These are phyloP conservation scores for Neurospora tetrasperma DNA, from an alignment of 495 filamentous ascomycete species.

Conservation along the genomic window DNA sequence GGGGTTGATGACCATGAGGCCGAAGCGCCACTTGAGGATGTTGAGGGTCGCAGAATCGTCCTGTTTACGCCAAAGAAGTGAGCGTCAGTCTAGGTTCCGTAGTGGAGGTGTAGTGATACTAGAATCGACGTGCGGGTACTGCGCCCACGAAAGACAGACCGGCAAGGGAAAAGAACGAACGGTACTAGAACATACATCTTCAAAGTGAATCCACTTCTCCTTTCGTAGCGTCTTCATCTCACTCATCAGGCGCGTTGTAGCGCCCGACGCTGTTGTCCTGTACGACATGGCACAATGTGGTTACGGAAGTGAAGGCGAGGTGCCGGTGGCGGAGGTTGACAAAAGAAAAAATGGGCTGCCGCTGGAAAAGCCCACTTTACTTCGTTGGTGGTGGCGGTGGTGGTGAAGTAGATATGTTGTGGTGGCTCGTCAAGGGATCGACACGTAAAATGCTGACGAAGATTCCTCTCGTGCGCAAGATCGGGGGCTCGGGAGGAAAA, in stretches of 20 bases:
- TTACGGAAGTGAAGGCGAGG: not conserved
- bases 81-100: constrained; percentile 5
- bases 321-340: not conserved
- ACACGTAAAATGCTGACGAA: not conserved
- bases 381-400: not conserved
- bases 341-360: not conserved
- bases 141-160: not conserved
- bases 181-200: constrained; percentile 20
- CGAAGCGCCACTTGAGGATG: constrained; percentile 78
- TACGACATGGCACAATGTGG: constrained; percentile 10
- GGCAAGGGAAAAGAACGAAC: not conserved
- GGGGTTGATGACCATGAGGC: constrained; percentile 82
- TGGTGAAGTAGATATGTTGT: not conserved
- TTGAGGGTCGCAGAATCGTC: constrained; percentile 51
- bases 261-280: constrained; percentile 25
- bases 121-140: not conserved
- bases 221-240: constrained; percentile 75
- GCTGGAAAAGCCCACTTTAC: not conserved
- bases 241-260: constrained; percentile 77
- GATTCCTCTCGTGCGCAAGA: not conserved
- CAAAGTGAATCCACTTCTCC: constrained; percentile 91
- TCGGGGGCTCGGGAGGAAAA: not conserved
- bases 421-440: not conserved
- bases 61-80: constrained; percentile 23
- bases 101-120: not conserved